phyloP scores from a whole-genome alignment of 345 rosid genomes.

The Microcos paniculata region DNA sequence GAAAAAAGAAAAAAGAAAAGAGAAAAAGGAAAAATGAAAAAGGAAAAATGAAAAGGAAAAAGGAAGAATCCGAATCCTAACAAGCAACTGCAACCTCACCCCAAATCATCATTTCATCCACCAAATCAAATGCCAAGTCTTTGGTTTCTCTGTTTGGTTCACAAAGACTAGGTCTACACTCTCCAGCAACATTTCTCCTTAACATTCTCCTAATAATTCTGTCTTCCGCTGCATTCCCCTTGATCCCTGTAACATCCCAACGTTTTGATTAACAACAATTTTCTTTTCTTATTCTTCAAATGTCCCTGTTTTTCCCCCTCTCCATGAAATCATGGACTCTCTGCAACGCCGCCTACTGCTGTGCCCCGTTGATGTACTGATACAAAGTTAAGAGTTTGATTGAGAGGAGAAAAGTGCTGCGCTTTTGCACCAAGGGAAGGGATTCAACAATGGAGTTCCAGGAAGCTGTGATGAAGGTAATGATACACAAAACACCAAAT shows the following conservation, averaged over 20 bases:
- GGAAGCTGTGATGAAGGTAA: constrained; percentile 44
- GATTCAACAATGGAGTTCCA: constrained; percentile 44
- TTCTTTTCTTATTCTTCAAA: not conserved
- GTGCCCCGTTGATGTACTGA: not conserved
- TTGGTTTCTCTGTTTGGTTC: not conserved
- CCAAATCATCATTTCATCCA: constrained; percentile 9
- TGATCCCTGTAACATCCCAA: not conserved
- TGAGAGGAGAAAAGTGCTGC: not conserved
- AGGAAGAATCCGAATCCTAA: not conserved
- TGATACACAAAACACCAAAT: constrained; percentile 28
- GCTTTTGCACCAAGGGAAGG: not conserved
- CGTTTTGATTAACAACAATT: not conserved
- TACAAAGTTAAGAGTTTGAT: not conserved
- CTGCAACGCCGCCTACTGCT: constrained; percentile 5
- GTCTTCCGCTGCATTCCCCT: too few relatives aligned
- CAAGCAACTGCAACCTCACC: not conserved
- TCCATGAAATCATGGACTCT: constrained; percentile 17
- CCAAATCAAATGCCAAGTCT: not conserved
- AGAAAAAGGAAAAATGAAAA: not conserved
- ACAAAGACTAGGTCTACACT: constrained; percentile 12
- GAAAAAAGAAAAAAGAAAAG: not conserved
- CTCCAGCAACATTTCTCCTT: not conserved
- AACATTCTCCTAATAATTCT: not conserved
- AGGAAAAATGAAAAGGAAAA: not conserved
- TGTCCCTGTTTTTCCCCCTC: not conserved